Evolutionary conservation across 192 early-diverging fungal genomes (phyloP).

Genomic region (Coemansia sp.): DNA sequence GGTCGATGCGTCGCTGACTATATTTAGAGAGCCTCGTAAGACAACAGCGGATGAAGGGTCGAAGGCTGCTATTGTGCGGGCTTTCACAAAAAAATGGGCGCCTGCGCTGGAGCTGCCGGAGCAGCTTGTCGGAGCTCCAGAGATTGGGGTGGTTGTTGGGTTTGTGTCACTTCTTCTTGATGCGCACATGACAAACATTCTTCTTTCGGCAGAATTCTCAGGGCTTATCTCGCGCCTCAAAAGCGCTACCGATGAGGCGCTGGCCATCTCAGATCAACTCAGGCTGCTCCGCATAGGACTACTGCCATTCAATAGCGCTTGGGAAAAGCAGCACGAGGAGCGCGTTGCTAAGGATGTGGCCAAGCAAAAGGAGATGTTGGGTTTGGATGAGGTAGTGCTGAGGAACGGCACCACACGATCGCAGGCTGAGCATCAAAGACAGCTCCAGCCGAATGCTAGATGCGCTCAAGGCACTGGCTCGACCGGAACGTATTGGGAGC

Average conservation of each 20-base stretch:
- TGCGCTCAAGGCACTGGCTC: constrained; percentile 46
- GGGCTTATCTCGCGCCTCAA: constrained; percentile 41
- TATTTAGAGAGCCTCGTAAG: constrained; percentile 25
- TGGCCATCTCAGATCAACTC: constrained; percentile 54
- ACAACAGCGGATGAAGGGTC: neutral
- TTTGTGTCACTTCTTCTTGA: constrained; percentile 46
- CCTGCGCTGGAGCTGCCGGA: constrained; percentile 36
- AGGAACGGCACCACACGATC: constrained; percentile 49
- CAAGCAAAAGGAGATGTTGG: constrained; percentile 46
- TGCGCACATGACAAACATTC: constrained; percentile 43
- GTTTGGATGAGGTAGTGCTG: constrained; percentile 54
- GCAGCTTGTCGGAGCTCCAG: constrained; percentile 30
- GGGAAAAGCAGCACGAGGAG: constrained; percentile 47
- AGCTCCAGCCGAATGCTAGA: constrained; percentile 35
- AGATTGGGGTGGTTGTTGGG: constrained; percentile 32
- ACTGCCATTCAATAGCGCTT: constrained; percentile 42
- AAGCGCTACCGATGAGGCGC: constrained; percentile 31
- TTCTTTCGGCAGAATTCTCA: constrained; percentile 40
- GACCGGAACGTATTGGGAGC: constrained; percentile 52
- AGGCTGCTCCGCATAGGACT: constrained; percentile 42
- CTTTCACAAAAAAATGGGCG: constrained; percentile 46
- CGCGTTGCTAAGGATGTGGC: constrained; percentile 38
- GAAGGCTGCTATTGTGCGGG: constrained; percentile 19
- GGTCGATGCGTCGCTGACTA: constrained; percentile 35
- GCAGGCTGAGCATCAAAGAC: constrained; percentile 41